These are phyloP conservation scores for Trichoderma atrobrunneum DNA, from an alignment of 2,329 filamentous ascomycete genomes.

Conservation along the genomic window DNA sequence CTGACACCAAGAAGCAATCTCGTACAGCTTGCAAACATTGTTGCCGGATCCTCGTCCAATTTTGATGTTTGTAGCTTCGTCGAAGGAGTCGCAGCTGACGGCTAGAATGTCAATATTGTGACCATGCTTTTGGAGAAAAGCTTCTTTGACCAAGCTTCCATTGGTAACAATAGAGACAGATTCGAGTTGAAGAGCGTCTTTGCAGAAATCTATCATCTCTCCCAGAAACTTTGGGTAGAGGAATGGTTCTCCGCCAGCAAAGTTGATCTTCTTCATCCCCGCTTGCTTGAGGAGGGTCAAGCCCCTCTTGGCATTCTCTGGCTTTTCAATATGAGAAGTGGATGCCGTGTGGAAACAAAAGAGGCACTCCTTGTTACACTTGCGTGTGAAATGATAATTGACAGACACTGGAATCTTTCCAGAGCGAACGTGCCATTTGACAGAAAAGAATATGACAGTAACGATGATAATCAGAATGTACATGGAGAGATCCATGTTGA, in stretches of 20 bases:
- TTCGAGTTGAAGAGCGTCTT: not conserved
- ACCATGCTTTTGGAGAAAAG: not conserved
- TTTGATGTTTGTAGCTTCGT: not conserved
- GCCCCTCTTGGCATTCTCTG: not conserved
- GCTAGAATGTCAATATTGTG: not conserved
- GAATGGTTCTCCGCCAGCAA: not conserved
- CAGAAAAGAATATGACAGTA: not conserved
- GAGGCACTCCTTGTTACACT: not conserved
- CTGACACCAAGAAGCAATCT: not conserved
- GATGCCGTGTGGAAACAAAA: not conserved
- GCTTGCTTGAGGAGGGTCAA: not conserved
- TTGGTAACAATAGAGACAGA: not conserved
- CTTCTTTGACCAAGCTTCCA: not conserved
- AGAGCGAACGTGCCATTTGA: not conserved
- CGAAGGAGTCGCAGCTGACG: not conserved
- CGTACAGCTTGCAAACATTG: not conserved
- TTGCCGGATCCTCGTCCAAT: not conserved
- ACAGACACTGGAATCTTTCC: not conserved
- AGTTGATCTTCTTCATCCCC: slow-evolving; percentile 4
- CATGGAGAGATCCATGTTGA: not conserved
- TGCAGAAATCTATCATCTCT: not conserved
- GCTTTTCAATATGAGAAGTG: not conserved
- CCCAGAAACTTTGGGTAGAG: not conserved
- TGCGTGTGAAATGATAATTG: not conserved
- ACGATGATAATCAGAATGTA: not conserved